These are phyloP conservation scores for Bocquillonia castaneifolia DNA, from an alignment of 441 rosid genomes.

Conservation along the genomic window DNA sequence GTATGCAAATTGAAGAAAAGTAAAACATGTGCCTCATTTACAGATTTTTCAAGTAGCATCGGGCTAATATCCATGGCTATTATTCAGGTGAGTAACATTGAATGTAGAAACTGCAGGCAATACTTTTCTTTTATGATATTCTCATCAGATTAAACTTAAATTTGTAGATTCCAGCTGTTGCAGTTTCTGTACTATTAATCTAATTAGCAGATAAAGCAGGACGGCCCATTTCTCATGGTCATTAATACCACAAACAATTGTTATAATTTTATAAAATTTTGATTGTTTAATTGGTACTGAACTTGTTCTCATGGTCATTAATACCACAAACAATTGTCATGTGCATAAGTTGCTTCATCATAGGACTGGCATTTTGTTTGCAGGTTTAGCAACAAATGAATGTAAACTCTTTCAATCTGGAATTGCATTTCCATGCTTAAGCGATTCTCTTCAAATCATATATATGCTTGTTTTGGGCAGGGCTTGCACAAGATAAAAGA, in stretches of 20 bases:
- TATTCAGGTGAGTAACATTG: constrained; percentile 7
- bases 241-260: not conserved
- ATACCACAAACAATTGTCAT: not conserved
- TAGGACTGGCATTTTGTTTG: constrained; percentile 19
- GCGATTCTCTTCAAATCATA: no score
- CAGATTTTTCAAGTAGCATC: constrained; percentile 16
- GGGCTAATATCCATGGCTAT: constrained; percentile 17
- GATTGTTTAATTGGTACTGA: not conserved
- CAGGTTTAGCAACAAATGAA: constrained; percentile 7
- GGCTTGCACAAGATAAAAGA: constrained; percentile 13
- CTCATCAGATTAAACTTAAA: not conserved
- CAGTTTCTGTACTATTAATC: not conserved
- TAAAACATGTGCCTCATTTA: not conserved
- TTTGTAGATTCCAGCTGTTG: constrained; percentile 20
- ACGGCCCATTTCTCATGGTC: constrained; percentile 15
- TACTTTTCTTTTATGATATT: not conserved
- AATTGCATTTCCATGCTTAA: no score
- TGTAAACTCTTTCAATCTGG: not conserved
- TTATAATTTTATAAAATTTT: not conserved
- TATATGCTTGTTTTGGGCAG: not conserved
- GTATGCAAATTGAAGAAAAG: not conserved
- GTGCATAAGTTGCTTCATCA: constrained; percentile 10
- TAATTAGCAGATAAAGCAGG: constrained; percentile 17
- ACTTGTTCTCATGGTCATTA: not conserved
- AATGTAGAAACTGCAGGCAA: not conserved